Evolutionary conservation across 169 alveolate species (phyloP).

Genomic region (Pseudocohnilembus persalinus): DNA sequence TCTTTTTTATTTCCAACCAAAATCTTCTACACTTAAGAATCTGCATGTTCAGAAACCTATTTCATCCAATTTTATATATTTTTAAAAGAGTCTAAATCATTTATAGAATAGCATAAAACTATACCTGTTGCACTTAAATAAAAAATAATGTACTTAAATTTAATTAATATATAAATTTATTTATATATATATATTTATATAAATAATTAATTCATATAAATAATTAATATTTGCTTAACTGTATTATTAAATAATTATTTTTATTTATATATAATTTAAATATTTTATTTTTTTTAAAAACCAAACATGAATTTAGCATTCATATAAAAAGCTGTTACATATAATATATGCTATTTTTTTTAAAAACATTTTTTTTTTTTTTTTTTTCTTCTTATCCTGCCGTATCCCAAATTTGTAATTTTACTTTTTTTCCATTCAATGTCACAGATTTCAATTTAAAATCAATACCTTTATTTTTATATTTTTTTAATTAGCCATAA

Average conservation of each 20-base stretch:
- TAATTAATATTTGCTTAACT: too few relatives aligned
- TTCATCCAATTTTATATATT: constrained; percentile 55
- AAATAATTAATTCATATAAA: neutral
- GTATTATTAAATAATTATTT: too few relatives aligned
- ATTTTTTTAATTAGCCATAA: too few relatives aligned
- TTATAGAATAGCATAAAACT: constrained; percentile 53
- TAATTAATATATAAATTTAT: too few relatives aligned
- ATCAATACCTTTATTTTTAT: constrained; percentile 56
- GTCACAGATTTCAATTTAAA: constrained; percentile 44
- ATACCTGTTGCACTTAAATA: constrained; percentile 63
- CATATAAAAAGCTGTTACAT: too few relatives aligned
- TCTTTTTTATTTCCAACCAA: constrained; percentile 55
- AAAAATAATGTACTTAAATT: too few relatives aligned
- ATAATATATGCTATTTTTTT: constrained; percentile 33
- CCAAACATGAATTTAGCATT: too few relatives aligned
- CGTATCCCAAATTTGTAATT: constrained; percentile 67
- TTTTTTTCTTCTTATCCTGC: constrained; percentile 69
- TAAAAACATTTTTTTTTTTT: constrained; percentile 52
- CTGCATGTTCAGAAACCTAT: constrained; percentile 39
- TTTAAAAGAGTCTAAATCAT: constrained; percentile 48
- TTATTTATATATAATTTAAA: too few relatives aligned
- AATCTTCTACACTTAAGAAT: constrained; percentile 22
- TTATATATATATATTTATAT: too few relatives aligned
- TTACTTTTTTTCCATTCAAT: constrained; percentile 47
- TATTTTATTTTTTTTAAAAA: too few relatives aligned